Evolutionary conservation across 192 early-diverging fungal species (phyloP), one percentile per base, ranked within the genome.

Genomic region (Coemansia sp.): DNA sequence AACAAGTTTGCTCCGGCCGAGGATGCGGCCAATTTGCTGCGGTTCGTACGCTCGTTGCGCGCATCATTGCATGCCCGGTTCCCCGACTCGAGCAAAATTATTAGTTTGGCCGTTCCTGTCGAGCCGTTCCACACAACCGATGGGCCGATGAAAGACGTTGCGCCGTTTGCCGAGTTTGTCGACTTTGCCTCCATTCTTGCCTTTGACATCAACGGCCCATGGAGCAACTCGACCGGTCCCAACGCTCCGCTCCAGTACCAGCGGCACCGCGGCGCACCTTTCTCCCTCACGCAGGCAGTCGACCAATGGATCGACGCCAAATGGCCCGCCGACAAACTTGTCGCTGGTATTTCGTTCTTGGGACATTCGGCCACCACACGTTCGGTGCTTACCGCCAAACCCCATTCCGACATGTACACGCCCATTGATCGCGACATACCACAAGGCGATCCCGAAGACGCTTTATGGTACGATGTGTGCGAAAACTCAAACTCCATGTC

Each of bases 181-280:
- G 83, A 87, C 68, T 85, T 82, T 48, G 85, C 90, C 29, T 88
- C 88, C 17, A 57, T 94, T 22, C 82, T 89, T 84, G 85, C 85
- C 2, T 90, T 91, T 55, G 89, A 88, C 67, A 77, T 82, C 59
- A 75, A 84, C 65, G 86, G 88, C 25, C 68, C 81, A 4, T 91
- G 87, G 87, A 69, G 74, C 54, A 59, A 77, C 39, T 67, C 74
- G 0, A 89, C 86, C 0, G 88, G 87, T 2, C 88, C 88, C 51
- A 88, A 84, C 62, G 87, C 88, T 12, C 87, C 88, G 22, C 69
- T 88, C 17, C 59, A 73, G 14, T 47, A 63, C 47, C 62, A 80
- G 49, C 58, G 57, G 11, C 68, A 52, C 49, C 62, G 69, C n/a
- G 83, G 85, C 26, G 57, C 60, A 0, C 70, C 61, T 0, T 81